Percentiles rank a stretch among this genome's conserved stretches.
Conservation (phyloP, 1,139 yeast genomes). For the Kurtzmaniella quercitrusa region DNA sequence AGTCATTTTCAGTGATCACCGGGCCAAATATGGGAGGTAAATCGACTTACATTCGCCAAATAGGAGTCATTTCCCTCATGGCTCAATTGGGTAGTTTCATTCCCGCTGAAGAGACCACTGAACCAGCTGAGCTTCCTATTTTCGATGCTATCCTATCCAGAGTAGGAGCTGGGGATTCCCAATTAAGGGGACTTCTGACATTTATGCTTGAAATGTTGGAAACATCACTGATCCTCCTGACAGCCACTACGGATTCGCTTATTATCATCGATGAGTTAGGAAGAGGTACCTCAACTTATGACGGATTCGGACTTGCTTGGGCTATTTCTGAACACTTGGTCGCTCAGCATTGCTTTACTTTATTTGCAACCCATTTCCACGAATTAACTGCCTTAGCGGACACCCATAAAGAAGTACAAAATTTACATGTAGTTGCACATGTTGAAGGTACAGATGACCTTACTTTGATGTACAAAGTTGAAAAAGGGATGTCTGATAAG, state of each 20-base stretch:
- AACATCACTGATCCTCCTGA: slow-evolving; percentile 84
- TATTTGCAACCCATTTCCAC: slow-evolving; percentile 97
- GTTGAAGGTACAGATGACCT: slow-evolving; percentile 69
- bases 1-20: slow-evolving; percentile 79
- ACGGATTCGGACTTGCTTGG: slow-evolving; percentile 98
- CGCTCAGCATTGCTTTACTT: slow-evolving; percentile 64
- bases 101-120: slow-evolving; percentile 43
- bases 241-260: slow-evolving; percentile 78
- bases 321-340: slow-evolving; percentile 87
- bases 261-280: slow-evolving; percentile 95
- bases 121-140: slow-evolving; percentile 66
- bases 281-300: slow-evolving; percentile 94
- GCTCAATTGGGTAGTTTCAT: slow-evolving; percentile 92
- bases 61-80: slow-evolving; percentile 85
- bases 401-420: slow-evolving; percentile 57
- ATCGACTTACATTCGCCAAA: slow-evolving; percentile 87
- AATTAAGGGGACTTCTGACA: slow-evolving; percentile 91
- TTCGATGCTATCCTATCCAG: slow-evolving; percentile 92
- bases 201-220: slow-evolving; percentile 98
- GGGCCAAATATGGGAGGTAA: slow-evolving; percentile 99
- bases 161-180: slow-evolving; percentile 99
- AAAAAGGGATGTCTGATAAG: slow-evolving; percentile 87
- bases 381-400: slow-evolving; percentile 80
- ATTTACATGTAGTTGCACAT: slow-evolving; percentile 92
- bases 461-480: slow-evolving; percentile 84